phyloP scores from a whole-genome alignment of 371 early-diverging fungal species.

The Mortierella sp. region DNA sequence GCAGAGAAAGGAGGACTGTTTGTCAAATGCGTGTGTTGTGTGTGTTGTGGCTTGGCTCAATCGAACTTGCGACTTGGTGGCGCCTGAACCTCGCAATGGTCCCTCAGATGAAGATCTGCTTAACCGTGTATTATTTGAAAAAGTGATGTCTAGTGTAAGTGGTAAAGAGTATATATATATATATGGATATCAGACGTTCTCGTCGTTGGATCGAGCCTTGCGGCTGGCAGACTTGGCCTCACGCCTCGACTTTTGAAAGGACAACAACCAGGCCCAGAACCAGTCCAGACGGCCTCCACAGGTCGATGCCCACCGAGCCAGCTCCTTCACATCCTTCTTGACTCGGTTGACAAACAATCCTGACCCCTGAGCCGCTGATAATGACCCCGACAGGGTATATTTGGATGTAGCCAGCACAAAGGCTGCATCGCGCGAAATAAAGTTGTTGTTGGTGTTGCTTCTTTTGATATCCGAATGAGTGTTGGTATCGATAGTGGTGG shows the following conservation, averaged over 20 bases:
- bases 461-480: background rate
- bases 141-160: background rate
- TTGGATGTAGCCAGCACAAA: conserved; percentile 24
- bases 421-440: conserved; percentile 18
- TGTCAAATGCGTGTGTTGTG: background rate
- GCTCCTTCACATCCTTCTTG: conserved; percentile 28
- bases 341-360: conserved; percentile 27
- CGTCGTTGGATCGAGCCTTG: conserved; percentile 30
- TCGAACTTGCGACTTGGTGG: background rate
- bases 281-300: conserved; percentile 53
- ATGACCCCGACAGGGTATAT: conserved; percentile 12
- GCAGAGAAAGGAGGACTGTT: background rate
- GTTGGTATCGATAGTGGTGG: background rate
- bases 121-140: too few species aligned
- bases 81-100: background rate
- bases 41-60: conserved; percentile 8
- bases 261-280: conserved; percentile 51
- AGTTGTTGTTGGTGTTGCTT: background rate
- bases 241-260: conserved; percentile 23
- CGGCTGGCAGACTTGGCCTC: background rate
- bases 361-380: conserved; percentile 1
- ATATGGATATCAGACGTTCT: conserved; percentile 28
- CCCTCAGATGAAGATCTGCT: too few species aligned
- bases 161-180: background rate
- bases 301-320: conserved; percentile 46